Conservation (phyloP, 441 rosid genomes). For the Brassica hybrid region DNA sequence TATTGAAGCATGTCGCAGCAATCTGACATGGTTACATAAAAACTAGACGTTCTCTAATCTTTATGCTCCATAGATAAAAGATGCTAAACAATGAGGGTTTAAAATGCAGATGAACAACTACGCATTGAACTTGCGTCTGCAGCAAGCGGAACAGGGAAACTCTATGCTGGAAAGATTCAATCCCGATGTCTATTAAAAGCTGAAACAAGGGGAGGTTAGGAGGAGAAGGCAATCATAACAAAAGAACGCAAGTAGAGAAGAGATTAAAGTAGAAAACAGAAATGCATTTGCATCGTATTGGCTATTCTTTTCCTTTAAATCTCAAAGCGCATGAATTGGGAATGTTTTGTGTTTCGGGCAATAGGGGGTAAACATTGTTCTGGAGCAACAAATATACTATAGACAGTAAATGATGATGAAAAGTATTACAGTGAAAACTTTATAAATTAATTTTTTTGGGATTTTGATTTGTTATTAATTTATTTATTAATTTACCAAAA, state of each 20-base stretch:
- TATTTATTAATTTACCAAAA: too few species aligned
- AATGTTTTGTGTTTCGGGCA: constrained; percentile 10
- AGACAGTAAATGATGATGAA: too few species aligned
- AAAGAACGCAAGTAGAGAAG: neutral
- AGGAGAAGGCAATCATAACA: neutral
- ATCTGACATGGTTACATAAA: neutral
- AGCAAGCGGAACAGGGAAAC: constrained; percentile 58
- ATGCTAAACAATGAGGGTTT: neutral
- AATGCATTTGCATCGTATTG: constrained; percentile 19
- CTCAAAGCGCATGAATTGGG: neutral
- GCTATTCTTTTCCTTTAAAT: neutral
- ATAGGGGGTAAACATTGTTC: too few species aligned
- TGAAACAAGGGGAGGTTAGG: neutral
- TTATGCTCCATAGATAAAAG: neutral
- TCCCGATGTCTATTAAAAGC: constrained; percentile 63
- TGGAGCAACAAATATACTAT: too few species aligned
- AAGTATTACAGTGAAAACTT: too few species aligned
- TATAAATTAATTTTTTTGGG: too few species aligned
- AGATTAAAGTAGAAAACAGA: constrained; percentile 9
- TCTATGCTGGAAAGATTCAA: constrained; percentile 56
- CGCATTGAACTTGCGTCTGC: constrained; percentile 62
- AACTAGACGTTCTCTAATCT: neutral
- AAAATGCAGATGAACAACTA: constrained; percentile 60
- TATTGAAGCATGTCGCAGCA: neutral
- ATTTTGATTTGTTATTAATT: too few species aligned